These are phyloP conservation scores for Dactylellina parvicollis DNA, from an alignment of 2,329 filamentous ascomycete species.

Conservation along the genomic window DNA sequence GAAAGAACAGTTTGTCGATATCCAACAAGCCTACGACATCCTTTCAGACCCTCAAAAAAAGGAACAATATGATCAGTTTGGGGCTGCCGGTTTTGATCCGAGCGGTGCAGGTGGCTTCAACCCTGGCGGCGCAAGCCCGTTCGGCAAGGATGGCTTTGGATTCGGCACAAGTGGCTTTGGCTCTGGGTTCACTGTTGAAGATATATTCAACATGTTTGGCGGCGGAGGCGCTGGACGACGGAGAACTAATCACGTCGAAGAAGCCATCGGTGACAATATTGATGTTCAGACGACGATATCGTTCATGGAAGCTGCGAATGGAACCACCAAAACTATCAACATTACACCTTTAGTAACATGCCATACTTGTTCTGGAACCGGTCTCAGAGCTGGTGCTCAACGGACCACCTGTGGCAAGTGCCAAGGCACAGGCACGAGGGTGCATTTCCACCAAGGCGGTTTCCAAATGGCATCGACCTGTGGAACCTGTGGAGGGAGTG, in stretches of 20 bases:
- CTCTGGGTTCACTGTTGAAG: conserved; percentile 91
- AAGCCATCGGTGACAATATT: conserved; percentile 91
- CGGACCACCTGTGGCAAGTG: conserved; percentile 79
- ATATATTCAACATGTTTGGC: conserved; percentile 82
- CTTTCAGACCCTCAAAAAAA: conserved; percentile 92
- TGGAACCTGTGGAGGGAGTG: conserved; percentile 79
- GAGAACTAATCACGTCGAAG: conserved; percentile 73
- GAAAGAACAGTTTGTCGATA: conserved; percentile 93
- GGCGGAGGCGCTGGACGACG: conserved; percentile 65
- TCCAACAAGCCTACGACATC: conserved; percentile 92
- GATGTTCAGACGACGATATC: conserved; percentile 92
- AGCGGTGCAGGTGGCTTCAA: conserved; percentile 66
- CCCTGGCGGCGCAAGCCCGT: conserved; percentile 71
- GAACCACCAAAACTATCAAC: conserved; percentile 84
- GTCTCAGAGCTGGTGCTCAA: conserved; percentile 82
- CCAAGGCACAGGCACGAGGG: conserved; percentile 83
- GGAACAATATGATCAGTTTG: conserved; percentile 90
- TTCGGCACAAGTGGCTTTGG: conserved; percentile 75
- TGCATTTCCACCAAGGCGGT: conserved; percentile 89
- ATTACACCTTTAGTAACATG: conserved; percentile 85
- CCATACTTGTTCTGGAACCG: conserved; percentile 82
- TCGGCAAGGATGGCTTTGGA: conserved; percentile 67
- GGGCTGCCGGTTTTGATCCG: conserved; percentile 86
- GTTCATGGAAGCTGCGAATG: conserved; percentile 96
- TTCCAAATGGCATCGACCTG: conserved; percentile 98